Evolutionary conservation across 352 stramenopile species (phyloP).

Genomic region (Blastocystis sp.): DNA sequence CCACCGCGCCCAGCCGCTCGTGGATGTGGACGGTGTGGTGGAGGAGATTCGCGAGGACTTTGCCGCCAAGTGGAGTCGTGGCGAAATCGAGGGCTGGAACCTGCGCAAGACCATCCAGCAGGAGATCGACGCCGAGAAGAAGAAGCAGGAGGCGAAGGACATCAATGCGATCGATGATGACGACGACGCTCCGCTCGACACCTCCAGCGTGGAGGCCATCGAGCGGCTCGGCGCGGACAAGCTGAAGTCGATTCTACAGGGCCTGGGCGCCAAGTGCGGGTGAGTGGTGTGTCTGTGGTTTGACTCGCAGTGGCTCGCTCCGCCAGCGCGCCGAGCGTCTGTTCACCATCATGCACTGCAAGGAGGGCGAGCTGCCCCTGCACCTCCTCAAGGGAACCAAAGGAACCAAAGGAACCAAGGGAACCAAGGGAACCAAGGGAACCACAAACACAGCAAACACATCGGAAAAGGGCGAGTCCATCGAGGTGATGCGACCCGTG

Average conservation of each 20-base stretch:
- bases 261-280: conserved; percentile 40
- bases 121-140: neutral
- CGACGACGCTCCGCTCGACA: conserved; percentile 71
- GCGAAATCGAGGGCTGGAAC: neutral
- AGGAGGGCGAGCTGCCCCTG: conserved; percentile 8
- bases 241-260: conserved; percentile 40
- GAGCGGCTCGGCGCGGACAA: conserved; percentile 7
- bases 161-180: conserved; percentile 70
- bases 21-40: conserved; percentile 76
- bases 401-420: too few species aligned
- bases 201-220: conserved; percentile 31
- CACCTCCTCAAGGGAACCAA: neutral
- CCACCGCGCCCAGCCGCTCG: conserved; percentile 81
- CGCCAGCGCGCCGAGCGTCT: conserved; percentile 70
- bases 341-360: conserved; percentile 45
- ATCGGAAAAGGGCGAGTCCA: conserved; percentile 16
- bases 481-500: conserved; percentile 57
- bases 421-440: too few species aligned
- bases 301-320: conserved; percentile 63
- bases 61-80: neutral
- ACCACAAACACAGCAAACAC: neutral
- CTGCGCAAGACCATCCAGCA: too few species aligned
- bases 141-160: conserved; percentile 31
- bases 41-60: neutral
- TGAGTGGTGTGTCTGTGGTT: conserved; percentile 13